Conservation (phyloP, 371 early-diverging fungal genomes). For the Mortierella sp. region DNA sequence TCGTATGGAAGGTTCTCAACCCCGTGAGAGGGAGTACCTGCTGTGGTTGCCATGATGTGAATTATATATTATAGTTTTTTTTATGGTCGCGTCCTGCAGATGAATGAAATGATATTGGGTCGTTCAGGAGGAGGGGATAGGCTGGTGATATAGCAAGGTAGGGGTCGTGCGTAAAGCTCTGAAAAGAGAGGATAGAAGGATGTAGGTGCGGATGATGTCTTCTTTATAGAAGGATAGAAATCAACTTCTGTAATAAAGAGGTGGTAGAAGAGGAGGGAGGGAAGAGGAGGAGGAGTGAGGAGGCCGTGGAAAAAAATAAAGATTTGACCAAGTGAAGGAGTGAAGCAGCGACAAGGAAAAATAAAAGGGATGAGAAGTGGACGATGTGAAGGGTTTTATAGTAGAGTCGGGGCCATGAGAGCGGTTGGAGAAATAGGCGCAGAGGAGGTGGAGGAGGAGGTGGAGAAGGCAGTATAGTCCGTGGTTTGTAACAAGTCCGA, state of each 20-base stretch:
- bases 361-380: conserved; percentile 5
- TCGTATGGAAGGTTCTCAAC: conserved; percentile 38
- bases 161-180: conserved; percentile 8
- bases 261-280: too few species aligned
- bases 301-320: conserved; percentile 4
- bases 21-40: conserved; percentile 21
- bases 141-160: background rate
- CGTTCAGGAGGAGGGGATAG: background rate
- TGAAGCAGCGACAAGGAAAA: conserved; percentile 22
- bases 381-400: conserved; percentile 15
- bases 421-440: conserved; percentile 22
- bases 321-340: conserved; percentile 4
- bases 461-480: too few species aligned
- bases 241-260: background rate
- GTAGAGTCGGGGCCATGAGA: conserved; percentile 34
- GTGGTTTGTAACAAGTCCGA: background rate
- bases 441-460: conserved; percentile 2
- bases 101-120: background rate
- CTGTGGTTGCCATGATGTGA: conserved; percentile 11
- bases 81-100: background rate
- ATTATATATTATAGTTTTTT: background rate
- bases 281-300: conserved; percentile 3
- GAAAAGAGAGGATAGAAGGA: background rate
- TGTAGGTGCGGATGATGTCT: background rate
- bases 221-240: background rate